phyloP scores from a whole-genome alignment of 2,329 filamentous ascomycete genomes.

The Cladosporium velox region DNA sequence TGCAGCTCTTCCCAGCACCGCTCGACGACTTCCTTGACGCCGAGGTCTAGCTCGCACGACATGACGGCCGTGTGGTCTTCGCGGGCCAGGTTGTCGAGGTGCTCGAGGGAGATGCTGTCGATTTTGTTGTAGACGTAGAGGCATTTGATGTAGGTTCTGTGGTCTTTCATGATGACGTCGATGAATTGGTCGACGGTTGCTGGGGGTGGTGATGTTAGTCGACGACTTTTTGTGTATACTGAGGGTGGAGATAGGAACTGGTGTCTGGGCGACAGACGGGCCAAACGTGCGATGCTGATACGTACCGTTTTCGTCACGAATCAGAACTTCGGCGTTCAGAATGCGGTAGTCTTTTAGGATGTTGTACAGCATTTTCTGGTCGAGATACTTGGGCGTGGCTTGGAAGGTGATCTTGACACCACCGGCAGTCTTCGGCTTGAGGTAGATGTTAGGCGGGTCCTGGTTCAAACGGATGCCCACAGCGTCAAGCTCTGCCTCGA shows the following conservation, averaged over 20 bases:
- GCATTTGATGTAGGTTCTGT: slow-evolving; percentile 92
- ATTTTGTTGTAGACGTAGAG: slow-evolving; percentile 99
- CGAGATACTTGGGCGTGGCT: slow-evolving; percentile 80
- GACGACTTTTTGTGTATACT: no score
- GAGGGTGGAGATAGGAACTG: no score
- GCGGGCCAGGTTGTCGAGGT: slow-evolving; percentile 85
- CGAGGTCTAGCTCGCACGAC: slow-evolving; percentile 94
- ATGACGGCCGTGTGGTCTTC: slow-evolving; percentile 96
- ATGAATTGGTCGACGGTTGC: slow-evolving; percentile 98
- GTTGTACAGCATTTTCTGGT: slow-evolving; percentile 98
- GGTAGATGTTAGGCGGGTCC: slow-evolving; percentile 95
- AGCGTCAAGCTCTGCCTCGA: slow-evolving; percentile 91
- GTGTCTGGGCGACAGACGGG: not conserved
- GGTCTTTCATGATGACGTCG: slow-evolving; percentile 98
- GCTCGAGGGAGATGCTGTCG: slow-evolving; percentile 89
- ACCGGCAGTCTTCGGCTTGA: slow-evolving; percentile 92
- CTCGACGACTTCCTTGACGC: slow-evolving; percentile 90
- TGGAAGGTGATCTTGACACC: slow-evolving; percentile 99
- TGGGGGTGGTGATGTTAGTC: slow-evolving; percentile 30
- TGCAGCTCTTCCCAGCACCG: slow-evolving; percentile 91
- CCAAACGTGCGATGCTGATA: not conserved
- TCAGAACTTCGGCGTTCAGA: slow-evolving; percentile 92
- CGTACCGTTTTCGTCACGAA: slow-evolving; percentile 82
- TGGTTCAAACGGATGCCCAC: slow-evolving; percentile 93
- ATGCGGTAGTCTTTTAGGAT: slow-evolving; percentile 99